Base-by-base conservation (phyloP, 2,329 filamentous ascomycete species). In the Clonostachys sp. region DNA sequence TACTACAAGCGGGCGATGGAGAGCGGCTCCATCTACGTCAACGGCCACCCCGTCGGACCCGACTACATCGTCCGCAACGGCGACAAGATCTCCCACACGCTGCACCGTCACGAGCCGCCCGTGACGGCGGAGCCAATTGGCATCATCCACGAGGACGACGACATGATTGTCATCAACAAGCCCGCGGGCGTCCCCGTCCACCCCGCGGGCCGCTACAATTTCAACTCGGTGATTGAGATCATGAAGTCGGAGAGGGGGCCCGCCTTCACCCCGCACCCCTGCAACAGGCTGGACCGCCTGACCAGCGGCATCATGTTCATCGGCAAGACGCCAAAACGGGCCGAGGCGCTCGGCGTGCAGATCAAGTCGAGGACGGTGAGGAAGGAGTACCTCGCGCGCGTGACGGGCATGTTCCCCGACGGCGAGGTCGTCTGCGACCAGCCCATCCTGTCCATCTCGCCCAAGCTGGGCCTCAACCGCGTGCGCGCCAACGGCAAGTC, bases 251-350 rank as follows among this genome's bases (percentile, higher is more conserved):
- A 96, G 61, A 73, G 82, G 36, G 74, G 77, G 0, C 65, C 67
- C 18, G 65, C 68, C 30, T 84, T 81, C 62, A 63, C 76, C 45
- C 77, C 81, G 2, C 68, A 81, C 51, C 83, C 94, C 0, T 97
- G 92, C 70, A 96, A 99, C 61, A 78, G 94, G n/a, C 80, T 99
- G 30, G 94, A 99, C 63, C 78, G 94, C 45, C 72, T 99, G 57
- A 99, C 94, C 0, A 96, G 90, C 57, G 94, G 94, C 44, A 88
- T 99, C 62, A 97, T 99, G 92, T 99, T 99, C 65, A 84, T 99
- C 57, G 94, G 87, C 30, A 99, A 99, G 70, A 84, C 89, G 53
- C 77, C 84, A 36, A 81, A 83, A 58, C 89, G 88, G 0, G 92
- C 94, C 1, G 89, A 92, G 53, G 75, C 76, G 34, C 78, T 99